Evolutionary conservation across 441 rosid genomes (phyloP).

Genomic region (Erodium trifolium): DNA sequence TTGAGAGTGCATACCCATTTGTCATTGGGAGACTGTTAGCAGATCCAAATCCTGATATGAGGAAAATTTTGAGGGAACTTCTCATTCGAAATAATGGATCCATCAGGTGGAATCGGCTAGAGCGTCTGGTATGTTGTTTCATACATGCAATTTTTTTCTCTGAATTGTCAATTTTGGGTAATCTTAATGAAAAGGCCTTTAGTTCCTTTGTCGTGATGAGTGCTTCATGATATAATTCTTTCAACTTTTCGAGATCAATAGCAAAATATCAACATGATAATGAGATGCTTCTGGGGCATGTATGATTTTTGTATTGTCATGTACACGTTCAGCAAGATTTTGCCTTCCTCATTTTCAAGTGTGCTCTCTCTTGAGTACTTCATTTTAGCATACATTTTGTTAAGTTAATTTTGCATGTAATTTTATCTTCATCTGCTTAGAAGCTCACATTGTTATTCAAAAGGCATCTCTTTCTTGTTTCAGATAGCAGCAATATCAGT

Average conservation of each 20-base stretch:
- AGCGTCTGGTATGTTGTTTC: conserved; percentile 57
- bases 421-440: too few relatives aligned
- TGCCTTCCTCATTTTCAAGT: too few relatives aligned
- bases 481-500: conserved; percentile 92
- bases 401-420: too few relatives aligned
- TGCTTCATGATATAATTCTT: neutral
- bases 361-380: too few relatives aligned
- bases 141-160: neutral
- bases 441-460: too few relatives aligned
- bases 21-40: conserved; percentile 85
- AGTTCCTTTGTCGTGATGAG: neutral
- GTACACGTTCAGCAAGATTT: too few relatives aligned
- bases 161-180: neutral
- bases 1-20: conserved; percentile 90
- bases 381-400: too few relatives aligned
- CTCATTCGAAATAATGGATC: conserved; percentile 82
- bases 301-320: neutral
- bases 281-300: neutral
- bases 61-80: conserved; percentile 83
- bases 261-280: too few relatives aligned
- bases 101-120: conserved; percentile 90
- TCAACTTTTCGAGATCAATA: neutral
- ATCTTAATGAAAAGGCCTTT: neutral
- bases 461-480: conserved; percentile 11
- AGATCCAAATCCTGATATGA: conserved; percentile 95